These are phyloP conservation scores for Fraxinus angustifolia DNA, from an alignment of 305 asterid species.

Conservation along the genomic window DNA sequence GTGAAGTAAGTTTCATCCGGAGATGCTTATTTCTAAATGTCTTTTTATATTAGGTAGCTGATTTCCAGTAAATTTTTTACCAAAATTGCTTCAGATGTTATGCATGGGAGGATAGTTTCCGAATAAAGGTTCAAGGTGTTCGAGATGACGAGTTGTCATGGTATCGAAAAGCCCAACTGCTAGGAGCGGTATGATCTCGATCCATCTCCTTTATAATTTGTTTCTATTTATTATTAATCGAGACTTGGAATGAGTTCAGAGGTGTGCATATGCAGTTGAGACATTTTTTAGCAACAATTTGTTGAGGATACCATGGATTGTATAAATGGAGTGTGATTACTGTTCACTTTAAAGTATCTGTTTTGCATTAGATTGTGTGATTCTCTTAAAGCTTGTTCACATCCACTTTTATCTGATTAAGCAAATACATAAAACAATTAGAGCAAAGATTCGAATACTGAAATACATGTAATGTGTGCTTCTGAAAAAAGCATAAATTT, in stretches of 20 bases:
- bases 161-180: constrained; percentile 74
- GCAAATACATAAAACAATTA: neutral
- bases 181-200: constrained; percentile 72
- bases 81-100: constrained; percentile 64
- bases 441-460: constrained; percentile 8
- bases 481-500: constrained; percentile 5
- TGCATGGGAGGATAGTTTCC: constrained; percentile 94
- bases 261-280: neutral
- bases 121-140: constrained; percentile 69
- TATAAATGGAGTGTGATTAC: neutral
- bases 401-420: neutral
- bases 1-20: constrained; percentile 61
- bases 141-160: constrained; percentile 86
- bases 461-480: neutral
- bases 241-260: neutral
- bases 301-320: neutral
- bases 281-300: neutral
- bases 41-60: constrained; percentile 12
- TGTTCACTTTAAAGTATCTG: neutral
- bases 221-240: constrained; percentile 3
- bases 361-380: neutral
- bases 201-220: constrained; percentile 16
- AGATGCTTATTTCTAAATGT: constrained; percentile 10
- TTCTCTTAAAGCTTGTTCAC: neutral
- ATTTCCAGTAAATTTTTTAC: constrained; percentile 20